Base-by-base conservation (phyloP, 441 rosid genomes). In the Populus trichocarpa region DNA sequence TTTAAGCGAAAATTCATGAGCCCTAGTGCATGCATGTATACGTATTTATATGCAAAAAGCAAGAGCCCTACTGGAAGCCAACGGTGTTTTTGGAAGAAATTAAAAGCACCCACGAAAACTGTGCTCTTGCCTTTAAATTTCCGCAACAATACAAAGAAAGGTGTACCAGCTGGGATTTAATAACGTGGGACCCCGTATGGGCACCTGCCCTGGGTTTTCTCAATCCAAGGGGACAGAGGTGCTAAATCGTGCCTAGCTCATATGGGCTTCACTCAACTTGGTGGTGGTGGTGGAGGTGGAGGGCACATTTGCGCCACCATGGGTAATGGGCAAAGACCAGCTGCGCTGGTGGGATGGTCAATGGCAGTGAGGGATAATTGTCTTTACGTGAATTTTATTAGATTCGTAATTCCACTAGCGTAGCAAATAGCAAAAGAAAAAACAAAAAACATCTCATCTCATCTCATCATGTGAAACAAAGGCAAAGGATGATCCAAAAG, bases 11-110 rank as follows among this genome's bases (percentile, higher is more conserved):
- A 38, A 38, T 38, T 38, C 42, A 38, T 38, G 2, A 38, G 42
- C 13, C 42, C 46, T 13, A 0, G 13, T 38, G 46, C 46, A 38
- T 38, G 46, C 46, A 38, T 38, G 46, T 38, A 38, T 38, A 38
- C 42, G 42, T 42, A 42, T 42, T 42, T 10, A 42, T 42, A 42
- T 12, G 50, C 50, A 3, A 11, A 42, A 42, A 42, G 14, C 50
- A 42, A 42, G 13, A 42, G 50, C 50, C 50, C 14, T 42, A 38
- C 42, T 16, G 69, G 78, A 30, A 71, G 69, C 75, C 22, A 28
- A 69, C 75, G 28, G 66, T 61, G 20, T 38, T 74, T 74, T 61
- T 73, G 42, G 70, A 71, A 71, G 50, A 50, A 53, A 53, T 53
- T 53, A 14, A 5, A 53, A 69, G 69, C 61, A 40, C 25, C 74